phyloP scores from a whole-genome alignment of 2,329 filamentous ascomycete species.

The Talaromyces sp. region DNA sequence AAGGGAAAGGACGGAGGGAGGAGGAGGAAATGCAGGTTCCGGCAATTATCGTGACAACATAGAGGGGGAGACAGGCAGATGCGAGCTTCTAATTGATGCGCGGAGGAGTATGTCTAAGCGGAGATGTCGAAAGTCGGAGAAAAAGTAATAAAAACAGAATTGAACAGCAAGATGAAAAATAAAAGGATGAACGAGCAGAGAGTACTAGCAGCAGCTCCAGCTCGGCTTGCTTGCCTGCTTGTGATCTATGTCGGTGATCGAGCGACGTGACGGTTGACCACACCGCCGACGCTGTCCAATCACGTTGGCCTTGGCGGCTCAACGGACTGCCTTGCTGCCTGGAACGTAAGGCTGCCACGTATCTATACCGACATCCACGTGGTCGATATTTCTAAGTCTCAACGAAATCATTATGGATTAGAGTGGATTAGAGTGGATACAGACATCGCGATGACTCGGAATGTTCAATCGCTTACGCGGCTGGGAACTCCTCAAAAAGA shows the following conservation, averaged over 20 bases:
- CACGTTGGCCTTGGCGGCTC: not conserved
- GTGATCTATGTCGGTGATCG: conserved; percentile 6
- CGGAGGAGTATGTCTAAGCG: not conserved
- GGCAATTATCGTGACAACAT: conserved; percentile 22
- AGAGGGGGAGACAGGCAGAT: conserved; percentile 13
- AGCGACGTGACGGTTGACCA: conserved; percentile 1
- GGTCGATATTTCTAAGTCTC: not conserved
- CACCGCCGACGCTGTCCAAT: conserved; percentile 10
- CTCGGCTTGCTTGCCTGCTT: not conserved
- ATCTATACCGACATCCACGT: not conserved
- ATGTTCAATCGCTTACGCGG: no score
- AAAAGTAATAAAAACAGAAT: not conserved
- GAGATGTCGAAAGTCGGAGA: not conserved
- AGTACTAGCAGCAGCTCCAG: conserved; percentile 7
- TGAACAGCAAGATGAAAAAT: not conserved
- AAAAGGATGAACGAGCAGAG: not conserved
- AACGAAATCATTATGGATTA: no score
- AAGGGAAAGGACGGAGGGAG: conserved; percentile 16
- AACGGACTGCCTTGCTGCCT: not conserved
- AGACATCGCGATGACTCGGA: no score
- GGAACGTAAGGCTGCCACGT: not conserved
- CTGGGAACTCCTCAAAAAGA: no score
- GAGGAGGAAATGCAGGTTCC: conserved; percentile 14
- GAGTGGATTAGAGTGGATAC: no score
- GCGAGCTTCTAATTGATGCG: not conserved